These are phyloP conservation scores for Musa acuminata DNA, from an alignment of 176 grass and related monocot genomes.

Conservation along the genomic window DNA sequence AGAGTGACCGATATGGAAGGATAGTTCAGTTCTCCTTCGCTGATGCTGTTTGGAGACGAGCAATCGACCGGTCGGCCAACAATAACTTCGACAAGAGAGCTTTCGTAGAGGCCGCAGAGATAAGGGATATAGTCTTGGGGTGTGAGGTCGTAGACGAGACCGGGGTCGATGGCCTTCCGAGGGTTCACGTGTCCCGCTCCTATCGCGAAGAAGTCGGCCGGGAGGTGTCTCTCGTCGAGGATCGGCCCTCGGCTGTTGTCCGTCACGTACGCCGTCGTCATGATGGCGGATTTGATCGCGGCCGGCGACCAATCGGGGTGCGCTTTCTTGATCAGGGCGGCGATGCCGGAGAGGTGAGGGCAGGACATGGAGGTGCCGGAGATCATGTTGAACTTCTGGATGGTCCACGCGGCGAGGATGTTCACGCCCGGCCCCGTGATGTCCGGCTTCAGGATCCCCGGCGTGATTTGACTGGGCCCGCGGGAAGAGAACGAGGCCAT, in stretches of 20 bases:
- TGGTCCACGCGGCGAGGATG: slow-evolving; percentile 42
- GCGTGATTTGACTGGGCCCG: slow-evolving; percentile 33
- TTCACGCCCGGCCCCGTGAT: slow-evolving; percentile 51
- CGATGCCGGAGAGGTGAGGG: slow-evolving; percentile 52
- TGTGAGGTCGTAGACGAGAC: slow-evolving; percentile 59
- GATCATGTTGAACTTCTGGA: slow-evolving; percentile 38
- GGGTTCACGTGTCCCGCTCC: slow-evolving; percentile 59
- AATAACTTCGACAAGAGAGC: slow-evolving; percentile 35
- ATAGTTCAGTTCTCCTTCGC: slow-evolving; percentile 73
- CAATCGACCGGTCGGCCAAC: slow-evolving; percentile 24
- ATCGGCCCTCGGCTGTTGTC: slow-evolving; percentile 41
- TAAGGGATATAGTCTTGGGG: slow-evolving; percentile 47
- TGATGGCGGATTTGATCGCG: slow-evolving; percentile 64
- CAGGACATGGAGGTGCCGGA: slow-evolving; percentile 73
- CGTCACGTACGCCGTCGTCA: slow-evolving; percentile 40
- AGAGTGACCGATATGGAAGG: slow-evolving; percentile 55
- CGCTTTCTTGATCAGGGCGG: slow-evolving; percentile 46
- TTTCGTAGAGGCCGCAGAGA: slow-evolving; percentile 63
- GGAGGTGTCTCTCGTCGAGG: slow-evolving; percentile 17
- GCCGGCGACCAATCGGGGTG: slow-evolving; percentile 65
- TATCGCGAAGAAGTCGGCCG: slow-evolving; percentile 32
- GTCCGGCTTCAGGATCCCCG: slow-evolving; percentile 63
- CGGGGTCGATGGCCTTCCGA: slow-evolving; percentile 41
- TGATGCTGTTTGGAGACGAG: slow-evolving; percentile 30
- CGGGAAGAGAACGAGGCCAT: slow-evolving; percentile 57